Base-by-base conservation (phyloP, 2,329 filamentous ascomycete species). In the Aspergillus sp. region DNA sequence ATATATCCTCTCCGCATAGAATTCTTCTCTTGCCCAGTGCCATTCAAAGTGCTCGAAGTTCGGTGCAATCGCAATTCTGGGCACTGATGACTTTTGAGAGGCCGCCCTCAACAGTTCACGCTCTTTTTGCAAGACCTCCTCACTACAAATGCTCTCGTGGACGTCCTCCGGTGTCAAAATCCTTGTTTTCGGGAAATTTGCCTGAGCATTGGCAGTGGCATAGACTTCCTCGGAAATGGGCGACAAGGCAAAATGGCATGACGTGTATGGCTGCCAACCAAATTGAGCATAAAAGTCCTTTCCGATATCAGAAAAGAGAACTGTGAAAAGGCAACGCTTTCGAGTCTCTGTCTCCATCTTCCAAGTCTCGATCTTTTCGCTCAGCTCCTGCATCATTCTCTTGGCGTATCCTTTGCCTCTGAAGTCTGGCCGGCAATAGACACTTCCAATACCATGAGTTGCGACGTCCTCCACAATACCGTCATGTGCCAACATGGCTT, bases 281-380 rank as follows among this genome's bases (percentile, higher is more conserved):
- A 87, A 82, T 32, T 81, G 82, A 3, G 89, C 85, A 77, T 97
- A 97, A 76, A 92, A 97, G 41, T 80, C 79, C 80, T 91, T 90
- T 19, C 93, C 91, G 65, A 96, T 92, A 69, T 96, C 91, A 8
- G 92, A 96, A 76, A 88, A 97, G 8, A 97, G 81, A 7, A 96
- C 85, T 0, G 91, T 93, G 75, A 94, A 95, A 13, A 86, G 76
- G 64, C 73, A 82, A 72, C 71, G 74, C 66, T 73, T 71, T 19
- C 72, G 70, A 49, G 66, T 63, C 55, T 77, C 74, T 39, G 76
- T 71, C 30, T 80, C 80, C 60, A 78, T 76, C 66, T 86, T 82
- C 77, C 84, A 84, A 2, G 77, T 82, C 63, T 81, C 79, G 45
- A 88, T 69, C 56, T 76, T 79, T 54, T 79, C 76, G 13, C 84